Evolutionary conservation across 495 filamentous ascomycete species (phyloP), one percentile per base, ranked within the genome.

Genomic region (Daldinia grandis): DNA sequence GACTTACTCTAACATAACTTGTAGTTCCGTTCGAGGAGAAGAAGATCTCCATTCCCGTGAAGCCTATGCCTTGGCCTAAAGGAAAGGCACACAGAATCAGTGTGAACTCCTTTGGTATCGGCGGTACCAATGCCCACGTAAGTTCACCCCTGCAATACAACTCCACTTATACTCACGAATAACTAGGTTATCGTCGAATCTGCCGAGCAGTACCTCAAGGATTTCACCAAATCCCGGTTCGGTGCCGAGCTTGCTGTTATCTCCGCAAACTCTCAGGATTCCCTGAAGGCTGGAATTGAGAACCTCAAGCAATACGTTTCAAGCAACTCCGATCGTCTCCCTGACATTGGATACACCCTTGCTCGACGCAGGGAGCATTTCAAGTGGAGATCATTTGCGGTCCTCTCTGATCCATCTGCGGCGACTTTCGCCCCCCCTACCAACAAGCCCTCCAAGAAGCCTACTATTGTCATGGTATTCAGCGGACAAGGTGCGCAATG

Each of bases 51-150:
- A 31, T 54, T n/a, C 50, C 50, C 0, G 68, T 56, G 0, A 54
- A 59, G 8, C 24, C 69, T n/a, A 68, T 65, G 2, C 38, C 68
- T 1, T 78, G 63, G 67, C 77, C 71, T 0, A 55, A 69, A 15
- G 21, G 17, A 21, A 17, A 19, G n/a, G 21, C 68, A 3, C 24
- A 65, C 7, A 74, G 76, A 3, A 73, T 63, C 0, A 66, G 64
- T 14, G 58, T 80, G 40, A 78, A 78, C 63, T 70, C 55, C 1
- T 79, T 80, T 30, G 78, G 78, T 3, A 76, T 74, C 56, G 78
- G 78, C 1, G 78, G 78, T 21, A 67, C 76, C 19, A 80, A 80
- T 49, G 75, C 71, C 9, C 78, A 80, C 49, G 42, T 47, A 47
- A 47, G 42, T 47, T 47, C 0, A 5, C 42, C 19, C 17, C 42